Percentiles rank a stretch among this genome's conserved stretches.
These are phyloP conservation scores for Fusarium sp. DNA, from an alignment of 2,329 filamentous ascomycete genomes.

Conservation along the genomic window DNA sequence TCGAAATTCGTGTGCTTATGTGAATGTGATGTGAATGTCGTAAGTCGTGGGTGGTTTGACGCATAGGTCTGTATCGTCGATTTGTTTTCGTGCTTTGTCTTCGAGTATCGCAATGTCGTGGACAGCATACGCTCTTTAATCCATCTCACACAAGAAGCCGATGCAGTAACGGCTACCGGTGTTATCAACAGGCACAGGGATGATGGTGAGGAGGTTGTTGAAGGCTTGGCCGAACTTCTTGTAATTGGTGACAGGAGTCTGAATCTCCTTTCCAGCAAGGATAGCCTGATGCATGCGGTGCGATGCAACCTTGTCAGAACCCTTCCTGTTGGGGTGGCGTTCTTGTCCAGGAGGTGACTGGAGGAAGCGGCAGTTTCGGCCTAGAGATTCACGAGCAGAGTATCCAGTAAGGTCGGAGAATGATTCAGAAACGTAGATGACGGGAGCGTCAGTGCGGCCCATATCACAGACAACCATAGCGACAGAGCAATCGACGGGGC, in stretches of 20 bases:
- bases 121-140: constrained; percentile 19
- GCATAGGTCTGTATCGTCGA: neutral
- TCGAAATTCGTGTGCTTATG: constrained; percentile 1
- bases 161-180: constrained; percentile 79
- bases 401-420: constrained; percentile 87
- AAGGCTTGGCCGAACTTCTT: constrained; percentile 83
- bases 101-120: neutral
- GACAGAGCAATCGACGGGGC: constrained; percentile 85
- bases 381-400: constrained; percentile 77
- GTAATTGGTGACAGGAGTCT: constrained; percentile 78
- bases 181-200: constrained; percentile 79
- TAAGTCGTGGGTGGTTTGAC: neutral
- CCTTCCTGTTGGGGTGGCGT: constrained; percentile 18
- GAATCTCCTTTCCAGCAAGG: constrained; percentile 60
- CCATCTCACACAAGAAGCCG: constrained; percentile 82
- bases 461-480: constrained; percentile 87
- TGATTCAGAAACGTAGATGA: constrained; percentile 86
- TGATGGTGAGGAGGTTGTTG: constrained; percentile 86
- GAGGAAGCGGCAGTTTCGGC: constrained; percentile 86
- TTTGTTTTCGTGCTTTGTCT: neutral
- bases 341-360: constrained; percentile 75
- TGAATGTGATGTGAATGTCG: neutral
- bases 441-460: constrained; percentile 77
- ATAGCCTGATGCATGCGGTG: constrained; percentile 65
- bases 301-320: constrained; percentile 65